Evolutionary conservation across 331 rosid genomes (phyloP).

Genomic region (Acacia pycnantha): DNA sequence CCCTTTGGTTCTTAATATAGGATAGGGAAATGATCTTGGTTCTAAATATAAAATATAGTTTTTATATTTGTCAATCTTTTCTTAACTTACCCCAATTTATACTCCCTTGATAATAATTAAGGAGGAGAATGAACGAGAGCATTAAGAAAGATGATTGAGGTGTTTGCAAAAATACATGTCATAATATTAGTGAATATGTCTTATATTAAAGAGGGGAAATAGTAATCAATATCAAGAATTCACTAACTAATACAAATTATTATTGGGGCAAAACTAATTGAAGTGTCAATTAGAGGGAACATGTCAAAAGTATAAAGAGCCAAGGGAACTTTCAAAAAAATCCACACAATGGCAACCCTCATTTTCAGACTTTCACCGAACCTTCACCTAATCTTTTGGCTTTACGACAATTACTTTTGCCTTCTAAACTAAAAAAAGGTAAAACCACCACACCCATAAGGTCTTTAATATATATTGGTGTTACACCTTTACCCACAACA

Average conservation of each 20-base stretch:
- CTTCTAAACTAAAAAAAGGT: constrained; percentile 23
- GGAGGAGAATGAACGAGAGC: no score
- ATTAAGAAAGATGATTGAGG: no score
- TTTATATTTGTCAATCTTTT: no score
- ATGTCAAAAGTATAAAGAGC: neutral
- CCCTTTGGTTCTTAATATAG: no score
- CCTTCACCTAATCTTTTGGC: constrained; percentile 56
- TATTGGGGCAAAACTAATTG: neutral
- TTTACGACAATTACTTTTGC: constrained; percentile 15
- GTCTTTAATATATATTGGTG: neutral
- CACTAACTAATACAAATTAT: neutral
- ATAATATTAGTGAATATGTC: no score
- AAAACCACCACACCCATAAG: constrained; percentile 27
- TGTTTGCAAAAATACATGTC: no score
- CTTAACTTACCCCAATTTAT: no score
- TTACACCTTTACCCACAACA: constrained; percentile 47
- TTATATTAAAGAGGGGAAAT: no score
- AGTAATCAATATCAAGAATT: neutral
- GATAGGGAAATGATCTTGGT: no score
- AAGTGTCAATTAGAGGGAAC: neutral
- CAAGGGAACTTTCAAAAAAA: neutral
- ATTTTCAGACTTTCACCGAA: neutral
- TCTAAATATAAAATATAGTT: no score
- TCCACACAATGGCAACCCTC: neutral
- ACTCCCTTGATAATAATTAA: no score